Evolutionary conservation across 441 rosid species (phyloP).

Genomic region (Populus hybrid): DNA sequence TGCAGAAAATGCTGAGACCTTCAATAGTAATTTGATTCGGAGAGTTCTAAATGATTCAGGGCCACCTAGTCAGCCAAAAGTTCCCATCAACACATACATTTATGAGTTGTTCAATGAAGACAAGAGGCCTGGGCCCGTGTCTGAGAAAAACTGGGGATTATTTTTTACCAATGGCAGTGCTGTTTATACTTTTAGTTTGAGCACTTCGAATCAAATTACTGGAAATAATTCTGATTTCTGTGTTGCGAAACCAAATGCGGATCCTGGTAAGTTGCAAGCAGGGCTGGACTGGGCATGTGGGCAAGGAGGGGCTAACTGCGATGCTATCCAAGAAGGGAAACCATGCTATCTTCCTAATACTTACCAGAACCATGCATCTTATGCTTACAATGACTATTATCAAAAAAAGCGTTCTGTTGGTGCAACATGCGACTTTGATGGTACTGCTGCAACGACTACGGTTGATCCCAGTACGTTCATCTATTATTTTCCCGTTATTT

Average conservation of each 20-base stretch:
- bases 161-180: constrained; percentile 65
- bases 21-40: constrained; percentile 61
- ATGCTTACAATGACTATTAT: constrained; percentile 86
- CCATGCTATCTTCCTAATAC: constrained; percentile 63
- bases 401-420: constrained; percentile 68
- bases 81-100: constrained; percentile 69
- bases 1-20: constrained; percentile 63
- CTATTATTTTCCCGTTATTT: not conserved
- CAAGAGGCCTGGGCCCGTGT: constrained; percentile 61
- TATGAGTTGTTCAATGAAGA: constrained; percentile 94
- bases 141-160: constrained; percentile 90
- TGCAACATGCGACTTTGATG: constrained; percentile 88
- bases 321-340: constrained; percentile 60
- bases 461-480: constrained; percentile 75
- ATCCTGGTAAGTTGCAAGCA: constrained; percentile 52
- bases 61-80: constrained; percentile 71
- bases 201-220: constrained; percentile 25
- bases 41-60: constrained; percentile 81
- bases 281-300: constrained; percentile 99
- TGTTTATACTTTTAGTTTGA: constrained; percentile 58
- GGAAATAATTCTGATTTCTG: constrained; percentile 66
- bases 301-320: constrained; percentile 80
- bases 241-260: constrained; percentile 67
- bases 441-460: constrained; percentile 64
- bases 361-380: constrained; percentile 73